A percentile compares a stretch with the other conserved stretches of the same genome.
These are phyloP conservation scores for Gentiana straminea DNA, from an alignment of 257 asterid genomes.

Conservation along the genomic window DNA sequence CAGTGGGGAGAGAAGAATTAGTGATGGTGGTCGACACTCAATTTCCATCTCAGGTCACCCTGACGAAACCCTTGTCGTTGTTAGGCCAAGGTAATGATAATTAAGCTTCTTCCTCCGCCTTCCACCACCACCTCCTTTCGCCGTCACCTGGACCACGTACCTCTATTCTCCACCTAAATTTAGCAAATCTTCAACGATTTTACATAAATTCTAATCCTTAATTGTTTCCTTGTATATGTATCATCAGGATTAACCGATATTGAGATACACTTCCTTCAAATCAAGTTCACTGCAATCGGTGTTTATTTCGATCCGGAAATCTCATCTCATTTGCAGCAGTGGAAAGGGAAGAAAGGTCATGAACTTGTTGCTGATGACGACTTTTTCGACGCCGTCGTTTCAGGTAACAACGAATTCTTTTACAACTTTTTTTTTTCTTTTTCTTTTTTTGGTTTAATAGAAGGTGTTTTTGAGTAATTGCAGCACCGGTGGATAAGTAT, in stretches of 20 bases:
- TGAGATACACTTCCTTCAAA: slow-evolving; percentile 92
- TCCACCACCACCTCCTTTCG: not conserved
- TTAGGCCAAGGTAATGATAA: slow-evolving; percentile 40
- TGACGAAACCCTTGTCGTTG: slow-evolving; percentile 32
- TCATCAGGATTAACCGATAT: slow-evolving; percentile 73
- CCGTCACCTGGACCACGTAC: not conserved
- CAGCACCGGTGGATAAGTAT: slow-evolving; percentile 68
- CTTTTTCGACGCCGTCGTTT: slow-evolving; percentile 57
- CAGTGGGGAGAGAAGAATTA: no score
- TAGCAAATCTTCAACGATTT: no score
- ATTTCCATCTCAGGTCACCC: slow-evolving; percentile 32
- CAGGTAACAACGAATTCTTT: slow-evolving; percentile 28
- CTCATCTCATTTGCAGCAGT: slow-evolving; percentile 41
- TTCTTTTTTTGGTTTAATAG: not conserved
- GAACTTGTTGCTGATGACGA: slow-evolving; percentile 54
- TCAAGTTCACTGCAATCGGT: slow-evolving; percentile 92
- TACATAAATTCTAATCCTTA: not conserved
- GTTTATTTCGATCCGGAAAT: slow-evolving; percentile 74
- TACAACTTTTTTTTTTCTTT: no score
- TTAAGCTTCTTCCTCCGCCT: not conserved
- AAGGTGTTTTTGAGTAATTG: slow-evolving; percentile 1
- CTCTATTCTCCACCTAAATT: not conserved
- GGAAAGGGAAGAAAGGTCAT: slow-evolving; percentile 56
- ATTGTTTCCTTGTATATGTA: not conserved
- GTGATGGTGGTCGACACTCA: slow-evolving; percentile 53